Evolutionary conservation across 1,284 basidiomycete species (phyloP).

Genomic region (Heterobasidion irregulare): DNA sequence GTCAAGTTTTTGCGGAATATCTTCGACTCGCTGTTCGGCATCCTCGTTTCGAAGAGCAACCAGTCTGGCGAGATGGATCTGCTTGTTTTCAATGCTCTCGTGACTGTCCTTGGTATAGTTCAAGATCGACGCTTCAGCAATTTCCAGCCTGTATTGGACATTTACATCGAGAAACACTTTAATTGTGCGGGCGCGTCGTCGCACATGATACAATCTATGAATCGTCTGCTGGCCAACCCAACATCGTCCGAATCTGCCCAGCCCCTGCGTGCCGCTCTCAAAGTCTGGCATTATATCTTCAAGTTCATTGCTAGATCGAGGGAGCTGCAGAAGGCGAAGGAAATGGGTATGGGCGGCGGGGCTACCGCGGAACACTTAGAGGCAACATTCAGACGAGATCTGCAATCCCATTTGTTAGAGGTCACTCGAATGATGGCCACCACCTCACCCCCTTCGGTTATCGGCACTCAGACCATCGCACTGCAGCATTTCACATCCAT

Average conservation of each 20-base stretch:
- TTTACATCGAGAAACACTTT: slow-evolving; percentile 92
- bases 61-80: slow-evolving; percentile 76
- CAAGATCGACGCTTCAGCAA: slow-evolving; percentile 95
- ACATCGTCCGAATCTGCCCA: slow-evolving; percentile 69
- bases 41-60: slow-evolving; percentile 73
- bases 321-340: slow-evolving; percentile 80
- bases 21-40: slow-evolving; percentile 90
- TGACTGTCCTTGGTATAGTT: slow-evolving; percentile 85
- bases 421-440: slow-evolving; percentile 88
- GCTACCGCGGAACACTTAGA: slow-evolving; percentile 85
- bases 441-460: slow-evolving; percentile 73
- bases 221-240: slow-evolving; percentile 71
- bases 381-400: slow-evolving; percentile 75
- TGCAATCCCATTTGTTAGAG: slow-evolving; percentile 68
- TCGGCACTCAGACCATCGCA: slow-evolving; percentile 92
- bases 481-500: slow-evolving; percentile 93
- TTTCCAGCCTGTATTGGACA: slow-evolving; percentile 88
- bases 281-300: slow-evolving; percentile 96
- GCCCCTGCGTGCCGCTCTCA: slow-evolving; percentile 79
- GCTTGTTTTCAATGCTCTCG: slow-evolving; percentile 85
- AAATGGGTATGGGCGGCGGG: slow-evolving; percentile 67
- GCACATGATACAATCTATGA: slow-evolving; percentile 83
- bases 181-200: slow-evolving; percentile 69
- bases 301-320: slow-evolving; percentile 86
- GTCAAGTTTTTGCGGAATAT: slow-evolving; percentile 92